Evolutionary conservation across 2,329 filamentous ascomycete genomes (phyloP), one percentile per base, ranked within the genome.

Genomic region (Sporothrix inflata): DNA sequence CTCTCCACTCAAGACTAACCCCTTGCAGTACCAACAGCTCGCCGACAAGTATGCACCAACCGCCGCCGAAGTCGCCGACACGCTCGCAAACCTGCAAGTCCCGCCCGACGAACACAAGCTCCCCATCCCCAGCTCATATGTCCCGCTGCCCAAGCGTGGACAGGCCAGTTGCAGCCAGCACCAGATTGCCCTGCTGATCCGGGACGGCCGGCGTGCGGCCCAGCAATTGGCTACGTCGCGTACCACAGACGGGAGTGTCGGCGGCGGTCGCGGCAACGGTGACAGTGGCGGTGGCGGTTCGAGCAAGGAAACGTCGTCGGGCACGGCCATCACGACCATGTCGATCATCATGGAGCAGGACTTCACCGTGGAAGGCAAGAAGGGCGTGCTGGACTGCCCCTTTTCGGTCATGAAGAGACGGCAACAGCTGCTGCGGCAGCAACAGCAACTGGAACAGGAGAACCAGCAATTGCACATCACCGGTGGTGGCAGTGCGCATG

Each of bases 281-380:
- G 69, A 27, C 40, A 19, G 24, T 21, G 57, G 30, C 30, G 42
- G 82, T 42, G 78, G 86, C 53, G 81, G 80, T 69, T 86, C 86
- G 68, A 87, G 83, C 78, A 83, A 84, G 78, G 83, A 84, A 73
- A 83, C 83, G 11, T 77, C 81, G 49, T 85, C 85, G 21, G 83
- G 82, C 61, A 83, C 83, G 45, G 82, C 82, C 69, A 81, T 82
- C 78, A 89, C 89, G 21, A 87, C 89, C 74, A 84, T 88, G 79
- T 90, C 89, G 70, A 90, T 88, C 67, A 85, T 89, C 49, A 83
- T 97, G 78, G 94, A 97, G 83, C 92, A 92, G 82, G 94, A 98
- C 81, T 98, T 97, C 78, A 98, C 94, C 21, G 92, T 94, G 45
- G 86, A 91, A 79, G 94, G 94, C 74, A 93, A 90, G 78, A 93